Evolutionary conservation across 78 protist genomes (phyloP).

Genomic region (Dictyostelium capitatum): DNA sequence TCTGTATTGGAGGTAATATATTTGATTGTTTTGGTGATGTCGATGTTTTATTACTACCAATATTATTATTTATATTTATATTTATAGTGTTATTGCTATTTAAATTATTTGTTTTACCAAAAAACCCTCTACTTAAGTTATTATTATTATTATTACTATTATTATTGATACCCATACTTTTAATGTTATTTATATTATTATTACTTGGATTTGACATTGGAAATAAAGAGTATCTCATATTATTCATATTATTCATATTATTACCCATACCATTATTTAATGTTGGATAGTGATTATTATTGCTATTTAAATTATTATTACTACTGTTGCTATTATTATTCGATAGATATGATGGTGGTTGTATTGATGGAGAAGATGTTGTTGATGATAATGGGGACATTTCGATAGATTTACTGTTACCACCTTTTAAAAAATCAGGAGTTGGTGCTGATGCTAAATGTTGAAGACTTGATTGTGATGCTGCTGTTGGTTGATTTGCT

Average conservation of each 20-base stretch:
- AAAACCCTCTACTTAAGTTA: background rate
- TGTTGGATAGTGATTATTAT: background rate
- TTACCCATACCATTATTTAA: background rate
- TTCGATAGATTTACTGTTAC: background rate
- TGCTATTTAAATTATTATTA: background rate
- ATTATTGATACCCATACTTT: background rate
- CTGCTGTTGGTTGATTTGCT: background rate
- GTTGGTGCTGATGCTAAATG: background rate
- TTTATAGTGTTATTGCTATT: background rate
- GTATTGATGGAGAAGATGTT: background rate
- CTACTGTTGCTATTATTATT: background rate
- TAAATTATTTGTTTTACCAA: background rate
- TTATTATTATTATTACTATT: background rate
- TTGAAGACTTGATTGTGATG: constrained; percentile 12
- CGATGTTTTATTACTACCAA: background rate
- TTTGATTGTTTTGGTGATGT: constrained; percentile 35
- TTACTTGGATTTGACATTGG: background rate
- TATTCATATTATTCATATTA: background rate
- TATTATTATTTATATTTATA: background rate
- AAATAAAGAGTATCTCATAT: background rate
- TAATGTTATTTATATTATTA: background rate
- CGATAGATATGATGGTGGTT: background rate
- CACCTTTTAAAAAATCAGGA: constrained; percentile 1
- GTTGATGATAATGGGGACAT: background rate
- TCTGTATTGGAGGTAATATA: constrained; percentile 17